Percentiles rank a stretch among this genome's conserved stretches.
Conservation (phyloP, 495 filamentous ascomycete genomes). For the Hypoxylon trugodes region DNA sequence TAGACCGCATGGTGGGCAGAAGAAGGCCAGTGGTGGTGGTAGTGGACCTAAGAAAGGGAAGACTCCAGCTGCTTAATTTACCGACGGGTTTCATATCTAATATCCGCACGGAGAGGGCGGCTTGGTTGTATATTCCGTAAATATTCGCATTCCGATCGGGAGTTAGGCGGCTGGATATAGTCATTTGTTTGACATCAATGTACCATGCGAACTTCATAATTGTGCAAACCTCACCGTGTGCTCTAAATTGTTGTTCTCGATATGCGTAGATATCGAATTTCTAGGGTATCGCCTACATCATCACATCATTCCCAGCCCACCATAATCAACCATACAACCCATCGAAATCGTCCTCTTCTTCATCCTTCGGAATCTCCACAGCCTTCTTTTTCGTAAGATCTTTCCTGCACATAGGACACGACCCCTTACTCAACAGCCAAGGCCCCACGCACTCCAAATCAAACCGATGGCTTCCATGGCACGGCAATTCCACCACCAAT, state of each 20-base stretch:
- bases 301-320: neutral
- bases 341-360: constrained; percentile 75
- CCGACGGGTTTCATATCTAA: neutral
- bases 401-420: constrained; percentile 86
- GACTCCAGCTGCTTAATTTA: neutral
- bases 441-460: constrained; percentile 95
- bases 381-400: constrained; percentile 76
- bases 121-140: constrained; percentile 2
- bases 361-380: constrained; percentile 53
- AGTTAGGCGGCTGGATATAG: constrained; percentile 3
- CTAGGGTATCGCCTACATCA: constrained; percentile 35
- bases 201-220: constrained; percentile 3
- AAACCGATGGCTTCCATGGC: constrained; percentile 81
- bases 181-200: neutral
- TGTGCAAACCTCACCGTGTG: neutral
- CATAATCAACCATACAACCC: constrained; percentile 72
- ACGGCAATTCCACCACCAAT: constrained; percentile 87
- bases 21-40: constrained; percentile 37
- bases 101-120: neutral
- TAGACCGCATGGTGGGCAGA: constrained; percentile 29
- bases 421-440: constrained; percentile 88
- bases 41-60: constrained; percentile 39
- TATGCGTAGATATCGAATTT: neutral
- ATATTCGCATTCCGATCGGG: neutral
- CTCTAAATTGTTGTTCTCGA: neutral